A percentile compares a stretch with the other conserved stretches of the same genome.
Evolutionary conservation across 495 filamentous ascomycete genomes (phyloP).

Genomic region (Talaromyces proteolyticus): DNA sequence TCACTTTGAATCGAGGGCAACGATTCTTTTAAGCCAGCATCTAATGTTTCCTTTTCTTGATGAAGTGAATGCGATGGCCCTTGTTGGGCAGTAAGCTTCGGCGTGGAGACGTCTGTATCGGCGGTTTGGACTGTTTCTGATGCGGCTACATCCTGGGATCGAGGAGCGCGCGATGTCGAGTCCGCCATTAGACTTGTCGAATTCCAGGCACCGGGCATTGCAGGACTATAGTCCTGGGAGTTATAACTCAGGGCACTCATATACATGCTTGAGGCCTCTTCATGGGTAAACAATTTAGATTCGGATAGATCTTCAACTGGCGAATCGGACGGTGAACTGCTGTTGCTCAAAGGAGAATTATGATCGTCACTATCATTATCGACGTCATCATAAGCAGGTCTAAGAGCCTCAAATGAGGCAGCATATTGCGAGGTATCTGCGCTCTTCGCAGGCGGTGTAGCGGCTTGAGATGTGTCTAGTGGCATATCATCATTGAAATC

Average conservation of each 20-base stretch:
- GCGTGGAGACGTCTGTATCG: neutral
- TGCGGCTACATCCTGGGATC: neutral
- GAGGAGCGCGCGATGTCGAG: neutral
- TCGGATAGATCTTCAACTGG: constrained; percentile 50
- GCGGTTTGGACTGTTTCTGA: neutral
- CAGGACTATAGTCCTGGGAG: constrained; percentile 29
- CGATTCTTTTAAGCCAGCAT: neutral
- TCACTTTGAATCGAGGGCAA: neutral
- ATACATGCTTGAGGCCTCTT: constrained; percentile 95
- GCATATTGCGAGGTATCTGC: neutral
- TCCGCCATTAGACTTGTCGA: constrained; percentile 19
- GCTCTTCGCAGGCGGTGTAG: neutral
- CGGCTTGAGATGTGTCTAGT: neutral
- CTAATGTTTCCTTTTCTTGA: neutral
- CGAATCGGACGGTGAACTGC: constrained; percentile 8
- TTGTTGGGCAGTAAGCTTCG: neutral
- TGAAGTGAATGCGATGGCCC: neutral
- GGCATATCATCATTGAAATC: neutral
- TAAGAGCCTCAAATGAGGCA: neutral
- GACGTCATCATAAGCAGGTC: neutral
- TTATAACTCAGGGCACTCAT: constrained; percentile 65
- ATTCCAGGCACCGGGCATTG: constrained; percentile 60
- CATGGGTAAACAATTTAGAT: constrained; percentile 80
- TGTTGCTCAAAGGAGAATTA: neutral
- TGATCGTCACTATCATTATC: neutral